Base-by-base conservation (phyloP, 805 yeast genomes). In the Saturnispora ahearnii region DNA sequence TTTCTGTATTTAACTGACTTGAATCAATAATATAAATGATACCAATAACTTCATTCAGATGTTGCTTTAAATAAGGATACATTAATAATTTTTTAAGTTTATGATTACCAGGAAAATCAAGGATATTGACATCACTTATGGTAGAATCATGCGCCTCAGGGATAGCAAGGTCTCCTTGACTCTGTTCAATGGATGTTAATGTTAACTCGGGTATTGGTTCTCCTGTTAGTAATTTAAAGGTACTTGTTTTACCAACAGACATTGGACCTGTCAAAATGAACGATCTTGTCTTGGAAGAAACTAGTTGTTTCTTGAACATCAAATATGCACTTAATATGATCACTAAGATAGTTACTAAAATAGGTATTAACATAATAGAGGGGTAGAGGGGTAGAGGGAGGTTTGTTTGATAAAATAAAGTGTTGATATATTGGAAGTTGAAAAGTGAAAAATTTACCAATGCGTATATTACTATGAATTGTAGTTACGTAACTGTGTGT, bases 31-130 rank as follows among this genome's bases (percentile, higher is more conserved):
- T 72, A 55, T 77, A 88, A 1, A 90, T 67, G 5, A 88, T 68
- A 5, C 96, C 96, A 55, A 74, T 77, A 46, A 84, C 63, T 15
- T 76, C 66, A 18, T 64, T 51, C 21, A 65, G 50, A 42, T 76
- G 67, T 12, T 70, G 68, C 50, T 70, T 69, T 42, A 81, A 60
- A 55, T 74, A 68, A 50, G 76, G 75, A 48, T 76, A 74, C 51
- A 71, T 55, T 32, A 80, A 69, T 46, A 82, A 68, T 51, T 78
- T 77, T 48, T 76, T 77, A 56, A 90, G 77, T 65, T 87, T 88
- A 49, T 76, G 68, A 66, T 85, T 89, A n/a, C 97, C 96, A 2
- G 99, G 99, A 54, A 81, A 81, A 60, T 91, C 98, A 46, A 84
- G 73, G 37, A 90, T 63, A 53, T 74, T 78, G 59, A 69, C 74